Base-by-base conservation (phyloP, 2,329 filamentous ascomycete genomes). In the Paraconiothyrium sp. region DNA sequence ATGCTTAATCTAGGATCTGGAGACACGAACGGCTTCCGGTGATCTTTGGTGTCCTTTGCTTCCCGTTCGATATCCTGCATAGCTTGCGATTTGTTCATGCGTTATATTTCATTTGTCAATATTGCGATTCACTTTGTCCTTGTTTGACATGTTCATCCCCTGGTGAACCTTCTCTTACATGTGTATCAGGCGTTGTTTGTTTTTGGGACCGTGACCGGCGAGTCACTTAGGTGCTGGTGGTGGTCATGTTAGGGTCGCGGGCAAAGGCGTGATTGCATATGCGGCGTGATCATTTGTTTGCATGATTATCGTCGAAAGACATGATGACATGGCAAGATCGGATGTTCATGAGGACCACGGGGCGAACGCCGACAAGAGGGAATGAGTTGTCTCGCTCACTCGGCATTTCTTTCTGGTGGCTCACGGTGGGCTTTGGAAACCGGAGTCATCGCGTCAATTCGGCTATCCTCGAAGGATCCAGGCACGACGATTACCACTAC, bases 1-100 rank as follows among this genome's bases (percentile, higher is more conserved):
- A 63, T 78, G 67, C 73, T 78, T 54, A 78, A 78, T 58, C 60
- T 78, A 30, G 70, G 69, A 35, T 51, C 66, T 37, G 71, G 67
- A 39, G 67, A 70, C 43, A 64, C 60, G 27, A 60, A 66, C 20
- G 65, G 70, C 59, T 70, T 71, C 48, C 67, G 65, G 55, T 76
- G 72, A 57, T 55, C 54, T 55, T 46, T 62, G 54, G 41, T 46
- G 50, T 52, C 11, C 22, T 54, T 34, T 56, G 48, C 49, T 43
- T 48, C 54, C 55, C 48, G 64, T 67, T 59, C 51, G 51, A 71
- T 72, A 61, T 71, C 58, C 59, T 72, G 70, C 73, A 70, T 72
- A 66, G 68, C 50, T 58, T 66, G 68, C 70, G 61, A 64, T 54
- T 49, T 60, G 44, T 61, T 65, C 57, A 61, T 54, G 27, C 41